Evolutionary conservation across 306 rosid species (phyloP).

Genomic region (Cucurbita ficifolia): DNA sequence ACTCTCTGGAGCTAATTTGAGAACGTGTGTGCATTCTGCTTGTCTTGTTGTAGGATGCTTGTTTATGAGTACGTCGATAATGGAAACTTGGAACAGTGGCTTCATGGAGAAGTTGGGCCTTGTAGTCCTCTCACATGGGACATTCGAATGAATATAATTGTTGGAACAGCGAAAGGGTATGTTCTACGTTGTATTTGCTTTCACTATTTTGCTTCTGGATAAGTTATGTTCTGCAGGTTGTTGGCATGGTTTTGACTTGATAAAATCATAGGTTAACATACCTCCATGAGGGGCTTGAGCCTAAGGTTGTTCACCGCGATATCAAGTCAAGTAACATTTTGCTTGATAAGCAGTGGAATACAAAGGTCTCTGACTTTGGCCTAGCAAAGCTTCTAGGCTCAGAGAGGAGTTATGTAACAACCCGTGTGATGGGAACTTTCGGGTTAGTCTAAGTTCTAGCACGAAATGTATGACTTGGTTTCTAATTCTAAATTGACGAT

Average conservation of each 20-base stretch:
- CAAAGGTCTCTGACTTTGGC: slow-evolving; percentile 55
- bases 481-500: background rate
- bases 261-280: slow-evolving; percentile 24
- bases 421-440: slow-evolving; percentile 59
- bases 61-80: slow-evolving; percentile 49
- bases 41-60: slow-evolving; percentile 33
- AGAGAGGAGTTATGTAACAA: slow-evolving; percentile 46
- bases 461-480: background rate
- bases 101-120: slow-evolving; percentile 50
- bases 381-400: slow-evolving; percentile 51
- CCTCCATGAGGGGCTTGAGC: slow-evolving; percentile 58
- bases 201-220: background rate
- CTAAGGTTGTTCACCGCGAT: slow-evolving; percentile 55
- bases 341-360: slow-evolving; percentile 49
- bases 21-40: background rate
- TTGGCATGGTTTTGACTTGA: background rate
- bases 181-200: background rate
- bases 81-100: slow-evolving; percentile 54
- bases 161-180: slow-evolving; percentile 54
- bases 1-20: background rate
- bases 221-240: background rate
- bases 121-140: slow-evolving; percentile 46
- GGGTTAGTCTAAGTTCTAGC: slow-evolving; percentile 26
- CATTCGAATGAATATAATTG: slow-evolving; percentile 36
- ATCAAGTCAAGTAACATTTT: slow-evolving; percentile 53